phyloP scores from a whole-genome alignment of 306 rosid species.

The Inga laurina region DNA sequence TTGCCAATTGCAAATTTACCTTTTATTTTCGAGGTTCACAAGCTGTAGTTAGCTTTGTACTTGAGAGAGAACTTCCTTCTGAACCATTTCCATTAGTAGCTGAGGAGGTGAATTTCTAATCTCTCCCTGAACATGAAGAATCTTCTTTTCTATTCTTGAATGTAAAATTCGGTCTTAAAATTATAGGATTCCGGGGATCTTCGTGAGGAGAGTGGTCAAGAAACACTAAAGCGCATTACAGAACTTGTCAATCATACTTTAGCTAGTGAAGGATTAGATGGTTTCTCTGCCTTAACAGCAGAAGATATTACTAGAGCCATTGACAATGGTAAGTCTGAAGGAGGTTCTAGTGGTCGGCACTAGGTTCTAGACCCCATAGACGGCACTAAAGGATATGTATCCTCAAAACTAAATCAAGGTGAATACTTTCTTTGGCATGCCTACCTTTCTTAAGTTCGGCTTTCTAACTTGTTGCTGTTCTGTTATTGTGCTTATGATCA shows the following conservation, averaged over 20 bases:
- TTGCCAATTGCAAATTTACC: background rate
- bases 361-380: constrained; percentile 99
- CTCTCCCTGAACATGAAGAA: constrained; percentile 31
- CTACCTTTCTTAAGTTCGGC: constrained; percentile 3
- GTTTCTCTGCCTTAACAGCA: constrained; percentile 50
- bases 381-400: constrained; percentile 89
- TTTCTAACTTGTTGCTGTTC: background rate
- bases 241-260: constrained; percentile 78
- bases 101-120: constrained; percentile 76
- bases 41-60: constrained; percentile 74
- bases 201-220: constrained; percentile 69
- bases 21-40: constrained; percentile 71
- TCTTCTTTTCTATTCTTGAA: constrained; percentile 31
- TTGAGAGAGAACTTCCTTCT: constrained; percentile 80
- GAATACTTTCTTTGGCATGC: constrained; percentile 14
- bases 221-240: constrained; percentile 74
- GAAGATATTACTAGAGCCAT: constrained; percentile 80
- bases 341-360: constrained; percentile 83
- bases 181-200: constrained; percentile 94
- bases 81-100: constrained; percentile 79
- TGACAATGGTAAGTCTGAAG: constrained; percentile 88
- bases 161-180: constrained; percentile 40
- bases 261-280: constrained; percentile 52
- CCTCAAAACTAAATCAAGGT: background rate
- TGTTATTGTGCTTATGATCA: constrained; percentile 1